Evolutionary conservation across 2,329 filamentous ascomycete genomes (phyloP).

Genomic region (Beauveria sp.): DNA sequence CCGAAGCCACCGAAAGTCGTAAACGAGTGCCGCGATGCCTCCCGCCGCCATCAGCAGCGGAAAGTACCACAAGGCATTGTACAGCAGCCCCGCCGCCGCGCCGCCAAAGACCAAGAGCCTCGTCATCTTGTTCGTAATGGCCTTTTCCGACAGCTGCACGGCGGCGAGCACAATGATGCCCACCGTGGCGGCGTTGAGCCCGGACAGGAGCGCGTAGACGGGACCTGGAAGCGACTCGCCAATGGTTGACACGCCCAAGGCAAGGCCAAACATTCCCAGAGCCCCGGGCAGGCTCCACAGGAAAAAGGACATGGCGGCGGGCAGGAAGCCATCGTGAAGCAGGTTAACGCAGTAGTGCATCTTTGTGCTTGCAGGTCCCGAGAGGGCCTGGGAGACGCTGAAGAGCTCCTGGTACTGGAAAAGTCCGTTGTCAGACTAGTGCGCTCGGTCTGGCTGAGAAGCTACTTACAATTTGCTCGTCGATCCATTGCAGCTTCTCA

Average conservation of each 20-base stretch:
- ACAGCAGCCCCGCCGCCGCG: slow-evolving; percentile 58
- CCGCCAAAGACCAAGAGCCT: slow-evolving; percentile 56
- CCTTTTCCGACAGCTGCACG: slow-evolving; percentile 58
- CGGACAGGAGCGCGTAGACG: slow-evolving; percentile 63
- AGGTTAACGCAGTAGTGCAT: slow-evolving; percentile 63
- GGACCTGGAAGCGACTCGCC: slow-evolving; percentile 48
- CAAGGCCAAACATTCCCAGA: slow-evolving; percentile 60
- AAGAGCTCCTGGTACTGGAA: slow-evolving; percentile 66
- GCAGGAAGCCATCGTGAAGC: slow-evolving; percentile 51
- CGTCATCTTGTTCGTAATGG: slow-evolving; percentile 57
- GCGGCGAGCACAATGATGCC: slow-evolving; percentile 65
- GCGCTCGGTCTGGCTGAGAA: not conserved
- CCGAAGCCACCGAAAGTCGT: slow-evolving; percentile 49
- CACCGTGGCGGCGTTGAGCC: slow-evolving; percentile 64
- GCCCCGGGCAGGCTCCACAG: slow-evolving; percentile 65
- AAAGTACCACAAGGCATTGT: slow-evolving; percentile 70
- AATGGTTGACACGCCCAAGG: slow-evolving; percentile 56
- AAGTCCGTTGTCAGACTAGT: not conserved
- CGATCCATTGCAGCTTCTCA: slow-evolving; percentile 53
- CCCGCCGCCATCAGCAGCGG: slow-evolving; percentile 53
- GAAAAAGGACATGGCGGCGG: slow-evolving; percentile 52
- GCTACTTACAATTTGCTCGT: slow-evolving; percentile 52
- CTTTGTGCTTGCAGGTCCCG: slow-evolving; percentile 62
- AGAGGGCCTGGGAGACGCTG: slow-evolving; percentile 58
- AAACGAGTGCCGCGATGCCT: slow-evolving; percentile 44